Conservation (phyloP, 768 basidiomycete genomes). For the Lepiota venenata region DNA sequence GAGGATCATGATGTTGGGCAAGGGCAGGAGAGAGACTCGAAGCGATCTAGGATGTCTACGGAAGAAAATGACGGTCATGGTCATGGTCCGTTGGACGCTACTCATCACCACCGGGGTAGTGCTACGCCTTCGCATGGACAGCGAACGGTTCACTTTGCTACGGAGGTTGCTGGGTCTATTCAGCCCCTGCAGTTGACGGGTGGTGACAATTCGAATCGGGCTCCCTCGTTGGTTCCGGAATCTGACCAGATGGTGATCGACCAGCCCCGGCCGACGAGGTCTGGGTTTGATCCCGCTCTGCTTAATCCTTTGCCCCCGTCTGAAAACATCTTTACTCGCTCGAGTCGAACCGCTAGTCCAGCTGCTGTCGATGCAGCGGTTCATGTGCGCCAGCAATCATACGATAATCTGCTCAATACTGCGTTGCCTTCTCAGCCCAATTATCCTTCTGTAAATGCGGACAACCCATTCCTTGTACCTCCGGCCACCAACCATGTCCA, state of each 20-base stretch:
- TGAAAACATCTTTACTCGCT: constrained; percentile 2
- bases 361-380: neutral
- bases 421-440: neutral
- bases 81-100: constrained; percentile 46
- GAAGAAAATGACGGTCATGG: constrained; percentile 47
- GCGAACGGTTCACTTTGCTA: constrained; percentile 20
- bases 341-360: constrained; percentile 8
- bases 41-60: constrained; percentile 49
- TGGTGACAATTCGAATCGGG: too few relatives aligned
- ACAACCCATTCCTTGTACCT: constrained; percentile 9
- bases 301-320: constrained; percentile 46
- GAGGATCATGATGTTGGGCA: constrained; percentile 37
- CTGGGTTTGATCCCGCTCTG: constrained; percentile 43
- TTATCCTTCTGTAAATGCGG: neutral
- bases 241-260: constrained; percentile 38
- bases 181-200: constrained; percentile 11
- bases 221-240: neutral
- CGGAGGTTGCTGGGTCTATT: constrained; percentile 25
- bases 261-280: constrained; percentile 26
- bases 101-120: constrained; percentile 18
- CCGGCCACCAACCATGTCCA: neutral
- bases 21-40: constrained; percentile 44
- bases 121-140: constrained; percentile 23
- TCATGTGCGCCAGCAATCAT: neutral
- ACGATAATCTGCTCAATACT: neutral